Base-by-base conservation (phyloP, 257 asterid genomes). In the Solanum ossicruentum region DNA sequence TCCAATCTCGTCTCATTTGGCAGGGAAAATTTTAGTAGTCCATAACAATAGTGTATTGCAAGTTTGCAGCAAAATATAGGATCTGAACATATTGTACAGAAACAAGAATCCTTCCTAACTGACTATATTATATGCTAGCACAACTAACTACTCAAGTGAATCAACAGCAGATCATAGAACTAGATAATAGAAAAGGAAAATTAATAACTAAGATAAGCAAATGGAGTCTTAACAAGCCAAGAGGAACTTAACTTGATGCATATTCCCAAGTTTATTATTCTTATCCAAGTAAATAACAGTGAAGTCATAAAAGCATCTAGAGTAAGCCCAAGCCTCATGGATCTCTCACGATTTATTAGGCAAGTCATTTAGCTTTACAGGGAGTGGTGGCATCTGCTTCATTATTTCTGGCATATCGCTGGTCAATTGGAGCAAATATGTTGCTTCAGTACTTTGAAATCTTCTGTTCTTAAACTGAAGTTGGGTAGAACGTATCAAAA, bases 321-420 rank as follows among this genome's bases (percentile, higher is more conserved):
- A 57, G 85, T 70, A 20, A 69, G 72, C 70, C 85, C 52, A 8
- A 69, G 21, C 65, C 39, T 81, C 18, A 69, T 49, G 85, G 86
- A 81, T 71, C 86, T 92, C 90, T 28, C 32, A 88, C 57, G 91
- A 84, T 87, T 88, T 89, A 49, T 92, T 91, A 11, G 89, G 87
- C 87, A 89, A 80, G 69, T 92, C 97, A 26, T 94, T 94, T 87
- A 94, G 90, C 93, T 89, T 92, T 65, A 93, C 95, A n/a, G 97
- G 97, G 57, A 94, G 92, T 4, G 97, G 95, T 8, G 98, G 97
- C 98, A 94, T 94, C 89, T 92, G 97, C 90, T 89, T 92, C 98
- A 94, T 94, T 83, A 89, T 86, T 60, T 93, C 97, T 43, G 97
- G 96, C 90, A 88, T 88, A 89, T 94, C 93, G 18, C 85, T 89